Conservation (phyloP, 768 basidiomycete genomes). For the Lactifluus volemus region DNA sequence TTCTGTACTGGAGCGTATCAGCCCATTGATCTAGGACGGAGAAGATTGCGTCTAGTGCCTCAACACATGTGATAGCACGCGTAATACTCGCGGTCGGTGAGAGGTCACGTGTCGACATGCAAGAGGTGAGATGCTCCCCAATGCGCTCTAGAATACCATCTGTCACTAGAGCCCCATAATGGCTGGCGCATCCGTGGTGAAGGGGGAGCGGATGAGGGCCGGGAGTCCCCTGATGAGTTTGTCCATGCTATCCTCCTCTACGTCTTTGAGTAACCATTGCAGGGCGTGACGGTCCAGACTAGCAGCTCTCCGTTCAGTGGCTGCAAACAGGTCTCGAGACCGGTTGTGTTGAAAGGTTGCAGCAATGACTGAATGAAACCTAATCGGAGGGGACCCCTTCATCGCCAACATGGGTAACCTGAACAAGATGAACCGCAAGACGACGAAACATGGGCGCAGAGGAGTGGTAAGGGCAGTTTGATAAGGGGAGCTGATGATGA, state of each 20-base stretch:
- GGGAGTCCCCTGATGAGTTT: constrained; percentile 2
- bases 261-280: not conserved
- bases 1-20: not conserved
- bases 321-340: not conserved
- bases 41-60: not conserved
- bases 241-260: constrained; percentile 1
- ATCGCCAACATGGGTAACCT: not conserved
- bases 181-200: not conserved
- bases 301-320: not conserved
- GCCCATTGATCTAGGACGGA: not conserved
- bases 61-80: not conserved
- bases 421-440: not conserved
- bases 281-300: not conserved
- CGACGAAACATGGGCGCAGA: not conserved
- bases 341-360: not conserved
- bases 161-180: not conserved
- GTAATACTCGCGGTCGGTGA: not conserved
- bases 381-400: not conserved
- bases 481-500: constrained; percentile 5
- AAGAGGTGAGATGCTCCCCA: not conserved
- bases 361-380: not conserved
- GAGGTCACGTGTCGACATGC: not conserved
- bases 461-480: constrained; percentile 9
- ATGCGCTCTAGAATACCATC: constrained; percentile 1
- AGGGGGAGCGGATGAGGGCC: not conserved